These are phyloP conservation scores for Hymenoscyphus infarciens DNA, from an alignment of 2,329 filamentous ascomycete species.

Conservation along the genomic window DNA sequence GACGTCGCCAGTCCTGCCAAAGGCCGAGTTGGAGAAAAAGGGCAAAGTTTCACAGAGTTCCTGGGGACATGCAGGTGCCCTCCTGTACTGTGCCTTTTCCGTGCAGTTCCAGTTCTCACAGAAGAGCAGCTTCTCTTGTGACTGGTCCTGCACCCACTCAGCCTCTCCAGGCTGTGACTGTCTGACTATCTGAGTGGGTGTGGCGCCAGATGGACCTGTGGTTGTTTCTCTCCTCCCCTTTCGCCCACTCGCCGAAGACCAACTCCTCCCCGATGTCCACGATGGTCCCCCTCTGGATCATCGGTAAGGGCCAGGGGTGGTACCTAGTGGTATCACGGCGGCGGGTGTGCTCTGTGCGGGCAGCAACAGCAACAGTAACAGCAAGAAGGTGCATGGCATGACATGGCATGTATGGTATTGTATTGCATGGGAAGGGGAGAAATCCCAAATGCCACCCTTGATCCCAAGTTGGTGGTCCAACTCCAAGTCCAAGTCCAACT, in stretches of 20 bases:
- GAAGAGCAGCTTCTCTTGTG: neutral
- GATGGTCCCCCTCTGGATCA: neutral
- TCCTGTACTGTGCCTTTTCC: constrained; percentile 9
- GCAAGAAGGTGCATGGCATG: too few relatives aligned
- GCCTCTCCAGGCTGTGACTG: neutral
- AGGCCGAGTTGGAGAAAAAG: neutral
- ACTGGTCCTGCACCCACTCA: neutral
- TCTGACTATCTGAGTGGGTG: neutral
- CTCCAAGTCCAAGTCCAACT: neutral
- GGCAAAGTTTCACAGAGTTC: constrained; percentile 4
- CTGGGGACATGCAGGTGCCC: neutral
- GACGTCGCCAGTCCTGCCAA: neutral
- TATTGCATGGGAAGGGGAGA: neutral
- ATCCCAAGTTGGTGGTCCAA: neutral
- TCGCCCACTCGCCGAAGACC: neutral
- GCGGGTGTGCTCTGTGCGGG: neutral
- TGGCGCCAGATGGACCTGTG: neutral
- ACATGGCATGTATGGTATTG: too few relatives aligned
- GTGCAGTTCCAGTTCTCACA: constrained; percentile 8
- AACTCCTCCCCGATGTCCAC: neutral
- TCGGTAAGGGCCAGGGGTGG: neutral
- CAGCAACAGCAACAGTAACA: neutral
- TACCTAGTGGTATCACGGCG: neutral
- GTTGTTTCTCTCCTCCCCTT: neutral
- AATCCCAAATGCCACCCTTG: neutral